phyloP scores from a whole-genome alignment of 257 asterid genomes.

The Nicotiana tabacum region DNA sequence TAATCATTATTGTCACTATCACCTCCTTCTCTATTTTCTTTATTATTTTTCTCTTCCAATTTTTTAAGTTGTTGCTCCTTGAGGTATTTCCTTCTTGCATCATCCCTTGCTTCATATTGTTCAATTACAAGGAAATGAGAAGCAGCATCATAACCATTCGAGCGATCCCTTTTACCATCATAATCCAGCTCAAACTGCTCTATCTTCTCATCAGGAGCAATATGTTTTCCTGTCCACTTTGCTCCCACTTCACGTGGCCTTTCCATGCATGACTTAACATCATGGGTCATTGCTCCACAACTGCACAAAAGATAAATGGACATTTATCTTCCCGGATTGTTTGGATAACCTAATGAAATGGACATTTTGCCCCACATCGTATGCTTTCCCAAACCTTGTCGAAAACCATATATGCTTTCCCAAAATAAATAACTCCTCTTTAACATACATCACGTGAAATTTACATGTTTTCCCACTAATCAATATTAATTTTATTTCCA shows the following conservation, averaged over 20 bases:
- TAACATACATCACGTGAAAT: neutral
- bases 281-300: slow-evolving; percentile 88
- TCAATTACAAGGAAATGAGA: slow-evolving; percentile 55
- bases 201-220: slow-evolving; percentile 89
- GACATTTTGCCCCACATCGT: neutral
- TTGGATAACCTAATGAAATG: neutral
- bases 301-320: slow-evolving; percentile 43
- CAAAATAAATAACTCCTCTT: neutral
- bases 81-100: slow-evolving; percentile 70
- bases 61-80: slow-evolving; percentile 80
- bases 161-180: slow-evolving; percentile 87
- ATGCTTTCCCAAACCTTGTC: neutral
- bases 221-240: slow-evolving; percentile 60
- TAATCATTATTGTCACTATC: slow-evolving; percentile 80
- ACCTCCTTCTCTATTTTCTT: slow-evolving; percentile 43
- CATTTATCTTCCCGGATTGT: neutral
- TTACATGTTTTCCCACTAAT: neutral
- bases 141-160: slow-evolving; percentile 92
- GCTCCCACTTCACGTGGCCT: slow-evolving; percentile 84
- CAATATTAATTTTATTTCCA: neutral
- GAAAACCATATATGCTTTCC: neutral
- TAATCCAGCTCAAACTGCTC: slow-evolving; percentile 85
- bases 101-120: slow-evolving; percentile 82
- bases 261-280: slow-evolving; percentile 63
- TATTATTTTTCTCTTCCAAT: slow-evolving; percentile 75